A percentile compares a stretch with the other conserved stretches of the same genome.
phyloP scores from a whole-genome alignment of 305 asterid genomes.

The Rubia peregrina region DNA sequence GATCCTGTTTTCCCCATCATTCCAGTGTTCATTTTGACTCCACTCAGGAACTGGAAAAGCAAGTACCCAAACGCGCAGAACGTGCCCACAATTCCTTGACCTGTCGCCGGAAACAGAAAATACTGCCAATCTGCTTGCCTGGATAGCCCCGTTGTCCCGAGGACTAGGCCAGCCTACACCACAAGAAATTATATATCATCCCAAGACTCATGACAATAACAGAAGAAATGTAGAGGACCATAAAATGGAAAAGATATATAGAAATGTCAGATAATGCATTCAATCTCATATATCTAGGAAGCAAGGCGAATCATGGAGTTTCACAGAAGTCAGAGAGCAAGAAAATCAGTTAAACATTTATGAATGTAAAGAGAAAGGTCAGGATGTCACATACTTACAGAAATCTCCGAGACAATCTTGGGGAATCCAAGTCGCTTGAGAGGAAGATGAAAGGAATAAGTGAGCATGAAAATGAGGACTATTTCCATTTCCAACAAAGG shows the following conservation, averaged over 20 bases:
- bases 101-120: conserved; percentile 18
- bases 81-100: conserved; percentile 20
- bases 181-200: background rate
- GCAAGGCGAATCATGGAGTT: background rate
- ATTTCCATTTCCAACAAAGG: conserved; percentile 21
- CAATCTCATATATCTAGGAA: background rate
- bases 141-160: conserved; percentile 18
- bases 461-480: conserved; percentile 17
- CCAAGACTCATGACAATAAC: background rate
- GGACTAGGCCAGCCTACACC: conserved; percentile 23
- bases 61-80: conserved; percentile 20
- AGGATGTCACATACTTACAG: conserved; percentile 9
- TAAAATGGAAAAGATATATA: background rate
- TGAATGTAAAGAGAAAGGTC: background rate
- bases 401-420: conserved; percentile 19
- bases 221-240: background rate
- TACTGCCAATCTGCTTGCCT: background rate
- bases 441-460: conserved; percentile 17
- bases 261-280: background rate
- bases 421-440: conserved; percentile 23
- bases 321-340: background rate
- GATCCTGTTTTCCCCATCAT: conserved; percentile 21
- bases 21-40: conserved; percentile 24
- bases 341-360: background rate
- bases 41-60: conserved; percentile 23